phyloP scores from a whole-genome alignment of 2,329 filamentous ascomycete species.

The Botrytis fabae region DNA sequence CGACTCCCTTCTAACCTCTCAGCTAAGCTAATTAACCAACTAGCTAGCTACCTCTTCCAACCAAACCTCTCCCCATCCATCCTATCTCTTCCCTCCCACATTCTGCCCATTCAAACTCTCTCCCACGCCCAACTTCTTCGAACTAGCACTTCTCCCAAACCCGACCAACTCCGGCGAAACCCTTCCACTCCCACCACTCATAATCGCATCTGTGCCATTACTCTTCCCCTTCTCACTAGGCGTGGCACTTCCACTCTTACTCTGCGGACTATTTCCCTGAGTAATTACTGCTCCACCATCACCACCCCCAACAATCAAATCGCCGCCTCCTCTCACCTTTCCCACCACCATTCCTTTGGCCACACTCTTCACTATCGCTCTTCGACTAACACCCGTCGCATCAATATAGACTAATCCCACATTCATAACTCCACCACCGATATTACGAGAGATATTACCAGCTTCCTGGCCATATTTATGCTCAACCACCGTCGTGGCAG shows the following conservation, averaged over 20 bases:
- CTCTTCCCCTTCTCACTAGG: slow-evolving; percentile 27
- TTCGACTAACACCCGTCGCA: slow-evolving; percentile 85
- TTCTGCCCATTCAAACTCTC: slow-evolving; percentile 34
- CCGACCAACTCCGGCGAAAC: slow-evolving; percentile 31
- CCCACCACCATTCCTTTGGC: slow-evolving; percentile 96
- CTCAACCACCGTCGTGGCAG: slow-evolving; percentile 83
- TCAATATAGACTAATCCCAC: slow-evolving; percentile 97
- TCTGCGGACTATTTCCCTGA: neutral
- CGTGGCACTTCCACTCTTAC: slow-evolving; percentile 32
- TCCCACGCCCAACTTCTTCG: slow-evolving; percentile 29
- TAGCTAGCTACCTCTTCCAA: neutral
- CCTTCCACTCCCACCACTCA: slow-evolving; percentile 24
- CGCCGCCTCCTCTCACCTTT: slow-evolving; percentile 70
- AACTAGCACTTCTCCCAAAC: slow-evolving; percentile 31
- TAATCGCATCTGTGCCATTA: slow-evolving; percentile 31
- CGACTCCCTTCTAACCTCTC: too few species aligned
- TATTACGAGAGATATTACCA: slow-evolving; percentile 69
- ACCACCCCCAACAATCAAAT: slow-evolving; percentile 70
- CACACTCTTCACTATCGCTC: slow-evolving; percentile 89
- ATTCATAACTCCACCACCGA: slow-evolving; percentile 90
- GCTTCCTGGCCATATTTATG: slow-evolving; percentile 89
- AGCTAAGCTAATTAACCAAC: too few species aligned
- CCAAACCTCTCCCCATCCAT: neutral
- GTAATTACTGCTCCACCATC: slow-evolving; percentile 34
- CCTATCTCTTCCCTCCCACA: slow-evolving; percentile 10